Evolutionary conservation across 108 stramenopile genomes (phyloP).

Genomic region (Hondaea fermentalgiana): DNA sequence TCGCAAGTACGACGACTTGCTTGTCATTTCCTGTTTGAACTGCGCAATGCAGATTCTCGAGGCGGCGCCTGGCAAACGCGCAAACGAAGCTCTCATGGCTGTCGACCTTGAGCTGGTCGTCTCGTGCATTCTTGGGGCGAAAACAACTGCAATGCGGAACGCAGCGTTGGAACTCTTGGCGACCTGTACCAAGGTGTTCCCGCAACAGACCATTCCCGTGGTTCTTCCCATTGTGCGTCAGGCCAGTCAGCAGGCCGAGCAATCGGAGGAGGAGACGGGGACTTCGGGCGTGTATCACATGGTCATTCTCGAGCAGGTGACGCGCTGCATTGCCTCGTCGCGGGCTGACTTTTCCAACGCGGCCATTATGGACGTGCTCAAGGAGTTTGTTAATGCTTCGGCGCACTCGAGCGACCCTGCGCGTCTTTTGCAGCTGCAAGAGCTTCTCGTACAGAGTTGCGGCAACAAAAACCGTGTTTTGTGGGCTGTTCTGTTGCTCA

Average conservation of each 20-base stretch:
- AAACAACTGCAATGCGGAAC: background rate
- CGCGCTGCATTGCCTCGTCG: background rate
- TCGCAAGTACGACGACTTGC: background rate
- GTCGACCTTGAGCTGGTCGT: background rate
- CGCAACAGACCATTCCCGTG: background rate
- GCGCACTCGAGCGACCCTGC: background rate
- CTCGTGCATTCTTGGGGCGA: background rate
- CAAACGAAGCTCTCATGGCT: background rate
- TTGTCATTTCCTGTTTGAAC: background rate
- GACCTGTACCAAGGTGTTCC: background rate
- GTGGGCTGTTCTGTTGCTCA: background rate
- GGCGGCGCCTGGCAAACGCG: background rate
- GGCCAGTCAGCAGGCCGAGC: background rate
- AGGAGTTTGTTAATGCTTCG: background rate
- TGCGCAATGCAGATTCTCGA: background rate
- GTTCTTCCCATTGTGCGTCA: background rate
- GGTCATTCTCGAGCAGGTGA: conserved; percentile 4
- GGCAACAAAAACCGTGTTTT: background rate
- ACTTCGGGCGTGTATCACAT: background rate
- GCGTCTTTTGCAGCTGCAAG: background rate
- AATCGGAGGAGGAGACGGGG: background rate
- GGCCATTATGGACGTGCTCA: background rate
- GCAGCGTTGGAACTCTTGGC: background rate
- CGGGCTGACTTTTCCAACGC: background rate
- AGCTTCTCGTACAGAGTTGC: background rate